phyloP scores from a whole-genome alignment of 768 basidiomycete genomes.

The Tricholoma bakamatsutake region DNA sequence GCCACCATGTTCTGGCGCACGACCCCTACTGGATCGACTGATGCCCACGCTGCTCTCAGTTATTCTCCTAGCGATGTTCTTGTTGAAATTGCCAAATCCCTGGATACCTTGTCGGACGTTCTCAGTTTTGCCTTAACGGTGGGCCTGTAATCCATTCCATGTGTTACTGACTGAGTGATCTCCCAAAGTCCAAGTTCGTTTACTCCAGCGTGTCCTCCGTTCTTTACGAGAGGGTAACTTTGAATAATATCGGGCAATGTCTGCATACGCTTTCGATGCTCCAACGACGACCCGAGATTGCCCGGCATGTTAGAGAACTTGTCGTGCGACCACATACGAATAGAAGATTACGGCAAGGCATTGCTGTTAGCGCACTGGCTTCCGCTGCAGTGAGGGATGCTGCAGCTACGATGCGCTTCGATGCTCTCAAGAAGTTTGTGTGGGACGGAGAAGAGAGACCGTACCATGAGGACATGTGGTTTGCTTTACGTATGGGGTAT shows the following conservation, averaged over 20 bases:
- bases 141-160: slow-evolving; percentile 21
- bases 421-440: slow-evolving; percentile 58
- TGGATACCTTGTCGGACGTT: slow-evolving; percentile 48
- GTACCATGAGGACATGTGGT: slow-evolving; percentile 73
- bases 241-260: slow-evolving; percentile 56
- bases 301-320: slow-evolving; percentile 63
- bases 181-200: slow-evolving; percentile 45
- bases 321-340: slow-evolving; percentile 37
- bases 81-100: slow-evolving; percentile 54
- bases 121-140: slow-evolving; percentile 57
- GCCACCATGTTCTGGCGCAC: slow-evolving; percentile 11
- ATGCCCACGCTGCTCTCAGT: slow-evolving; percentile 7
- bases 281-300: slow-evolving; percentile 41
- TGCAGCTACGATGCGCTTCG: slow-evolving; percentile 44
- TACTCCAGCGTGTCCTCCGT: slow-evolving; percentile 48
- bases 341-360: slow-evolving; percentile 16
- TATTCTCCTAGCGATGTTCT: slow-evolving; percentile 53
- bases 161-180: background rate
- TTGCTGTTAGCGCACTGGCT: slow-evolving; percentile 30
- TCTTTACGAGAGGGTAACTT: slow-evolving; percentile 53
- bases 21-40: background rate
- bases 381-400: slow-evolving; percentile 48
- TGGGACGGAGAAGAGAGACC: slow-evolving; percentile 73
- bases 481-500: slow-evolving; percentile 62
- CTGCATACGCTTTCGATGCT: slow-evolving; percentile 64